phyloP scores from a whole-genome alignment of 371 early-diverging fungal species.

The Mucor mucedo region DNA sequence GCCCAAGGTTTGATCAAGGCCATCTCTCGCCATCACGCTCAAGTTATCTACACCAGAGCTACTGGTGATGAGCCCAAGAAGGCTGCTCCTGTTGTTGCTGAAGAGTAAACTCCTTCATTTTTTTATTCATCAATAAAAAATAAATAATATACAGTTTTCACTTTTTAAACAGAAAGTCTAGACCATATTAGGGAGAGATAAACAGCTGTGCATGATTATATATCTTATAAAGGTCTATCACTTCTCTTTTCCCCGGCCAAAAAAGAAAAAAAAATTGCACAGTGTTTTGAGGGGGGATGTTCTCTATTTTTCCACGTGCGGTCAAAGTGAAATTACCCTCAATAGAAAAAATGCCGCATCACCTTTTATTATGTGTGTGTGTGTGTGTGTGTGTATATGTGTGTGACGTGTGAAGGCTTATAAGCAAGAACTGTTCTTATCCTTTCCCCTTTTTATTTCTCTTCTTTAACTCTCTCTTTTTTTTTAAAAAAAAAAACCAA shows the following conservation, averaged over 20 bases:
- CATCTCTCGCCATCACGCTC: conserved; percentile 88
- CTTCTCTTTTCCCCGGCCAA: no score
- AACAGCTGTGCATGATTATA: no score
- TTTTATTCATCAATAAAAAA: background rate
- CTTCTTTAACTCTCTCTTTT: background rate
- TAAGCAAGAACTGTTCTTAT: background rate
- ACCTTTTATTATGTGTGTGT: background rate
- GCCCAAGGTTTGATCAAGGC: conserved; percentile 90
- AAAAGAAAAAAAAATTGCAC: no score
- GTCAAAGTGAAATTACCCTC: background rate
- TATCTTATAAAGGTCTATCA: no score
- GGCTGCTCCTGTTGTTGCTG: conserved; percentile 21
- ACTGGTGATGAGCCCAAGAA: conserved; percentile 49
- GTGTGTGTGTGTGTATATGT: background rate
- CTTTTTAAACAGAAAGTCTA: background rate
- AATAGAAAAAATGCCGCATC: conserved; percentile 4
- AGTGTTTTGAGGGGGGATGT: background rate
- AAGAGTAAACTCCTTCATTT: conserved; percentile 23
- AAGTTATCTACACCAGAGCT: conserved; percentile 89
- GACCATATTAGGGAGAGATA: no score
- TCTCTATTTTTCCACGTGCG: background rate
- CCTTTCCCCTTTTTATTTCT: background rate
- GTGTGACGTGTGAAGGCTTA: conserved; percentile 2
- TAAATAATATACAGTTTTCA: conserved; percentile 7
- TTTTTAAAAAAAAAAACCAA: background rate